phyloP scores from a whole-genome alignment of 2,329 filamentous ascomycete species.

The Pseudocercospora vitis region DNA sequence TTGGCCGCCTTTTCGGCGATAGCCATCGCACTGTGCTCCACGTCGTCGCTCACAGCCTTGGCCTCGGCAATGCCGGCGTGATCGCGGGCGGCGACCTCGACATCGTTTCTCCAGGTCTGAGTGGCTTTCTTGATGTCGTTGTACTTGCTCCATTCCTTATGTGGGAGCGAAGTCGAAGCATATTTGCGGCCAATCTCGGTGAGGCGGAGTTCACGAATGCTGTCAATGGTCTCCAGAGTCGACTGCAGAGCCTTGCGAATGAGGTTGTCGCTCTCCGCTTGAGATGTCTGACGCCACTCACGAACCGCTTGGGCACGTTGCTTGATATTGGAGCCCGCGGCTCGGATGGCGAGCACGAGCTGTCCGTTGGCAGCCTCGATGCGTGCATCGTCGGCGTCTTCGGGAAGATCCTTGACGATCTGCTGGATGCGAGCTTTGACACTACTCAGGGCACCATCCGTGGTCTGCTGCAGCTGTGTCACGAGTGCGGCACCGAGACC shows the following conservation, averaged over 20 bases:
- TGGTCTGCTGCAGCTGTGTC: constrained; percentile 65
- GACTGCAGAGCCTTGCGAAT: constrained; percentile 73
- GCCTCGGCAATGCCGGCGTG: constrained; percentile 71
- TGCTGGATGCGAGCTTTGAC: constrained; percentile 68
- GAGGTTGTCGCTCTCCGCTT: constrained; percentile 65
- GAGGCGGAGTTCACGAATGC: constrained; percentile 78
- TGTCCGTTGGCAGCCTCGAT: constrained; percentile 54
- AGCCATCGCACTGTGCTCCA: constrained; percentile 78
- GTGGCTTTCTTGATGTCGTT: constrained; percentile 82
- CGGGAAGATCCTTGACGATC: constrained; percentile 56
- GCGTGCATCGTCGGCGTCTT: constrained; percentile 56
- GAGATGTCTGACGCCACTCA: constrained; percentile 71
- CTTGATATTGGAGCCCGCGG: constrained; percentile 71
- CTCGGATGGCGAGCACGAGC: constrained; percentile 59
- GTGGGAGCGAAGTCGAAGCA: constrained; percentile 94
- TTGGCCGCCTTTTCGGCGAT: constrained; percentile 75
- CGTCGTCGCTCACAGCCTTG: constrained; percentile 63
- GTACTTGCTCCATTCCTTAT: constrained; percentile 96
- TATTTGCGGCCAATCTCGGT: constrained; percentile 90
- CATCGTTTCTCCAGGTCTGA: constrained; percentile 78
- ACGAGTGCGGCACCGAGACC: constrained; percentile 67
- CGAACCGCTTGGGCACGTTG: constrained; percentile 74
- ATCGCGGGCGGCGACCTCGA: constrained; percentile 69
- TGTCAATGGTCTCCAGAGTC: constrained; percentile 78
- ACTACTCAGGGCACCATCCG: constrained; percentile 61